Base-by-base conservation (phyloP, 257 asterid genomes). In the Jasminum sambac region DNA sequence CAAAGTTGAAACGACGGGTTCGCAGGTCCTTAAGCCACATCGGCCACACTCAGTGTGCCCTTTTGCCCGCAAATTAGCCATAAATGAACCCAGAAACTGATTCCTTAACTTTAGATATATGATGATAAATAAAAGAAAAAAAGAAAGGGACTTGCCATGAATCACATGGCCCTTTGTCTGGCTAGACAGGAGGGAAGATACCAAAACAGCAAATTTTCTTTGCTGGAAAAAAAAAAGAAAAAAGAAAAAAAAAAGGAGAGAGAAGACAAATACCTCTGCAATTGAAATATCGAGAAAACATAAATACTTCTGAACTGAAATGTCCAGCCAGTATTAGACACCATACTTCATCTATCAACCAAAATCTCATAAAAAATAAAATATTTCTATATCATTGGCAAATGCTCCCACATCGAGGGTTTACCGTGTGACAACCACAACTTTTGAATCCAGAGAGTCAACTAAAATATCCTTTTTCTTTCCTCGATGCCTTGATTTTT, bases 101-200 rank as follows among this genome's bases (percentile, higher is more conserved):
- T 50, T 19, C 34, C 11, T 25, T 37, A 46, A 30, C 36, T 30
- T 30, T 30, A 30, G 36, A 30, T 30, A 30, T 1, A 30, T 30
- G 4, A 24, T n/a, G 74, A 46, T 61, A 25, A 3, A 9, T 24
- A n/a, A n/a, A n/a, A n/a, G 75, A 64, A 67, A 8, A 21, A 63
- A 76, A 16, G 52, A 75, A 21, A 38, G 66, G 67, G 64, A 83
- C 96, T 88, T 91, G 79, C 99, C 99, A 72, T 95, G 96, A 74
- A 81, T 91, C 72, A 95, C 95, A 38, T 85, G 78, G 80, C 91
- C 99, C 80, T 91, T 95, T 8, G 99, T 91, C 81, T 95, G 99
- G 87, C 99, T 95, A 24, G 99, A 95, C 77, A 95, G 63, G 70
- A 95, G 96, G 11, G 99, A 86, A 72, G 98, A 91, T 76, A 78